Evolutionary conservation across 768 basidiomycete genomes (phyloP), one percentile per base, ranked within the genome.

Genomic region (Leccinum subgranulosum): DNA sequence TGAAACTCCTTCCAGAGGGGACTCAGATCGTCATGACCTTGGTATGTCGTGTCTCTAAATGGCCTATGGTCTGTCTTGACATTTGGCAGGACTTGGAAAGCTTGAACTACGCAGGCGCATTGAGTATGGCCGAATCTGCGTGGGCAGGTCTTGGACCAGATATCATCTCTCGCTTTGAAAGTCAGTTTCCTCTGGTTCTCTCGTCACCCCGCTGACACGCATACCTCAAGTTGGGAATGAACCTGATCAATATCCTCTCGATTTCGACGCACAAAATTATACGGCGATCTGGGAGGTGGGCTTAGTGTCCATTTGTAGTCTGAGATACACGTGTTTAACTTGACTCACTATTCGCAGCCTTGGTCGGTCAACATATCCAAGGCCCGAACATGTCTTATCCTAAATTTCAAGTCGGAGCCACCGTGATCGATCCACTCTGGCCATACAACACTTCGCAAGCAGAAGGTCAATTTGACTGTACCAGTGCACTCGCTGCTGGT

Each of bases 361-460:
- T 83, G 78, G 81, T 75, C 79, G 2, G 70, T 78, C 56, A 81
- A 82, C 53, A 79, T 82, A 4, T 75, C 81, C 2, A 56, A 63
- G n/a, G 66, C 74, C 10, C 62, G 34, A 66, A 68, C 28, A 57
- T 81, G 12, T 64, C 65, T 15, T 58, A 64, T 11, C 79, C 82
- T 27, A 69, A 68, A 51, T 82, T 81, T 61, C 79, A 79, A 59
- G 65, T 82, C 23, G 80, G 72, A 28, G 79, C 78, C 4, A 82
- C 81, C 0, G 81, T 70, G 0, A 76, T 76, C 36, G 80, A 83
- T 64, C 81, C 81, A 14, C 58, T 80, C 3, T 82, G 80, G 79
- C 81, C 80, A 4, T 80, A 78, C 57, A 66, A 78, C 55, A 71
- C 76, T 1, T 66, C 79, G 2, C 74, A 73, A 12, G 74, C 76